These are phyloP conservation scores for Tetragonia tetragonoides DNA, from an alignment of 148 eudicot genomes.

Conservation along the genomic window DNA sequence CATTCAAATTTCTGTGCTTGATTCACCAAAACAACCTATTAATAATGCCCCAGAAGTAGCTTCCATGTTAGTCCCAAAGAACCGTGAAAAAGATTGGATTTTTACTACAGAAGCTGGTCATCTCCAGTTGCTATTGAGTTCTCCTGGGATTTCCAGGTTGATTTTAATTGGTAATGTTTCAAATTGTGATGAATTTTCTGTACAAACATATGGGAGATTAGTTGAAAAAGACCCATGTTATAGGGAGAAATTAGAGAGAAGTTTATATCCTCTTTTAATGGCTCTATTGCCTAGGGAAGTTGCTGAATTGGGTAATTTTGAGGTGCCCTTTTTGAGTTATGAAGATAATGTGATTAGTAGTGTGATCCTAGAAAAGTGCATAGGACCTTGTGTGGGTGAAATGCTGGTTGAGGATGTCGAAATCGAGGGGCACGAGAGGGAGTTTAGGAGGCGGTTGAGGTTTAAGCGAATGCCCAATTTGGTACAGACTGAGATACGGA, in stretches of 20 bases:
- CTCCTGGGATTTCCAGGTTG: constrained; percentile 59
- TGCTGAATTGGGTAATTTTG: constrained; percentile 24
- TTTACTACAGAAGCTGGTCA: constrained; percentile 76
- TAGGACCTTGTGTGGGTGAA: constrained; percentile 65
- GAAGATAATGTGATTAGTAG: constrained; percentile 61
- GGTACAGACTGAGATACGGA: constrained; percentile 62
- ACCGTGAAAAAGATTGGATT: constrained; percentile 81
- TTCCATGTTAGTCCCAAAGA: constrained; percentile 68
- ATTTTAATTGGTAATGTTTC: constrained; percentile 57
- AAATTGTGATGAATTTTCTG: constrained; percentile 9
- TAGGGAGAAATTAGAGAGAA: constrained; percentile 23
- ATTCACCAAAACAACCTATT: constrained; percentile 50
- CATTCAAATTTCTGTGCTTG: constrained; percentile 74
- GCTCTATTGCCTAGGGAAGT: constrained; percentile 52
- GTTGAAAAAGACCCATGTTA: constrained; percentile 3
- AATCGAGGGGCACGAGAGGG: constrained; percentile 39
- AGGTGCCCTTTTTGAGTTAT: constrained; percentile 54
- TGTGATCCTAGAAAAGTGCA: constrained; percentile 43
- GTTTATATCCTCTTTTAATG: constrained; percentile 41
- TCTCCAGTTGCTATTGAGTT: constrained; percentile 50
- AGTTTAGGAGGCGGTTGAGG: constrained; percentile 81
- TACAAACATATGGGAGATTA: constrained; percentile 19
- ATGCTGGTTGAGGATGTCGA: constrained; percentile 81
- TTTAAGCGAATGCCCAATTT: constrained; percentile 90
- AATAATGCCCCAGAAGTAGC: constrained; percentile 34